Percentiles rank a stretch among this genome's conserved stretches.
These are phyloP conservation scores for Zychaea mexicana DNA, from an alignment of 371 early-diverging fungal species.

Conservation along the genomic window DNA sequence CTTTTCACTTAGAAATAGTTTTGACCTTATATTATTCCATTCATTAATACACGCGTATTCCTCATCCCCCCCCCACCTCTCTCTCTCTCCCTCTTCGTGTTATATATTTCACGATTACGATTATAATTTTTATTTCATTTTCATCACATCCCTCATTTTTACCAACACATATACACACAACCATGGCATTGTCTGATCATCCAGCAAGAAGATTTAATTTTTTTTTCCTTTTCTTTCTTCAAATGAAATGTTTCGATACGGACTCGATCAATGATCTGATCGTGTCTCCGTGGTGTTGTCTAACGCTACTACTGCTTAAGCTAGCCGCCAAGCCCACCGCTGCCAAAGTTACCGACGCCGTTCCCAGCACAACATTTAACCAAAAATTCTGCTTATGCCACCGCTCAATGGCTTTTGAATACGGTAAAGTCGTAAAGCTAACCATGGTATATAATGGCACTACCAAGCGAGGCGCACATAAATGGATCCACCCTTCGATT, in stretches of 20 bases:
- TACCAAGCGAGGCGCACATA: constrained; percentile 67
- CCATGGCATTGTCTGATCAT: too few relatives aligned
- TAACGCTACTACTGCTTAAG: constrained; percentile 7
- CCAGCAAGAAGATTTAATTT: too few relatives aligned
- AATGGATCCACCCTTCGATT: constrained; percentile 78
- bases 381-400: constrained; percentile 62
- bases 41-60: background rate
- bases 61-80: background rate
- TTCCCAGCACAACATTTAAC: constrained; percentile 36
- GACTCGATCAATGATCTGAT: constrained; percentile 1
- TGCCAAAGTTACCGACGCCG: constrained; percentile 2
- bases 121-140: too few relatives aligned
- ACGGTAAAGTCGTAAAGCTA: constrained; percentile 87
- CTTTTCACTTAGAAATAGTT: constrained; percentile 15
- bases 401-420: constrained; percentile 70
- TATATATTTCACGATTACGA: too few relatives aligned
- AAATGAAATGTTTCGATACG: background rate
- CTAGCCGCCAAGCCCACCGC: constrained; percentile 4
- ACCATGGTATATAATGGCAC: constrained; percentile 98
- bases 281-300: background rate
- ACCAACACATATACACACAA: background rate
- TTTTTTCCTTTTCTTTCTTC: too few relatives aligned
- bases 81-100: background rate
- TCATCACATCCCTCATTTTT: too few relatives aligned
- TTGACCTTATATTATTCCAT: background rate